Base-by-base conservation (phyloP, 2,329 filamentous ascomycete species). In the Tolypocladium pustulatum region DNA sequence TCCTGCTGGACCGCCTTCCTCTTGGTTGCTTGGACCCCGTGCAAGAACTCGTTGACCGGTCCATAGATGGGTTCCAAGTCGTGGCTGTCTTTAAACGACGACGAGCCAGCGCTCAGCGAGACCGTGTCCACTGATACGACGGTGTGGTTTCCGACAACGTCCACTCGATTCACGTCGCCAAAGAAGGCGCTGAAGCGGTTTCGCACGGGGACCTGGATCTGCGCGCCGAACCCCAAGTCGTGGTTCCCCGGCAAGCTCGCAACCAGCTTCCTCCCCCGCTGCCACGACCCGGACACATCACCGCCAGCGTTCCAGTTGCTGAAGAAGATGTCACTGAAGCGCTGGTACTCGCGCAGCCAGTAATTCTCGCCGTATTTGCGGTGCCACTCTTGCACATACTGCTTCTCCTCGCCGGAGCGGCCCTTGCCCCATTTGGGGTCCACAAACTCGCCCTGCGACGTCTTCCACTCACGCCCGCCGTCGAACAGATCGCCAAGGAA, bases 401-500 rank as follows among this genome's bases (percentile, higher is more conserved):
- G 75, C 63, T 77, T 71, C 68, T 87, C 84, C 41, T 76, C 69
- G 8, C 74, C 72, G 2, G 83, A 81, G 46, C 78, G 76, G 4
- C 73, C 75, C 36, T 73, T 73, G 27, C 79, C 79, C 84, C 84
- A 87, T 62, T 77, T 76, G 1, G 82, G 82, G 62, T 87, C 84
- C 30, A 78, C 73, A 57, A 84, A 84, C 53, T 79, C 72, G 51
- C 83, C 87, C 30, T 78, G 78, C 2, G 73, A 76, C 15, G 92
- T 93, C 64, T 87, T 88, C 94, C 94, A 99, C 76, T 99, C 94
- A 64, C 94, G 83, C 10, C 94, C 94, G 4, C 94, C 94, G 69
- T 99, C 94, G 67, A 99, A 97, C 0, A 99, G 77, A 69, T 99
- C 94, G 9, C 94, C 94, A 0, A 99, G 78, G 69, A 99, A 97